Percentiles rank a stretch among this genome's conserved stretches.
These are phyloP conservation scores for Colletotrichum lupini DNA, from an alignment of 2,329 filamentous ascomycete genomes.

Conservation along the genomic window DNA sequence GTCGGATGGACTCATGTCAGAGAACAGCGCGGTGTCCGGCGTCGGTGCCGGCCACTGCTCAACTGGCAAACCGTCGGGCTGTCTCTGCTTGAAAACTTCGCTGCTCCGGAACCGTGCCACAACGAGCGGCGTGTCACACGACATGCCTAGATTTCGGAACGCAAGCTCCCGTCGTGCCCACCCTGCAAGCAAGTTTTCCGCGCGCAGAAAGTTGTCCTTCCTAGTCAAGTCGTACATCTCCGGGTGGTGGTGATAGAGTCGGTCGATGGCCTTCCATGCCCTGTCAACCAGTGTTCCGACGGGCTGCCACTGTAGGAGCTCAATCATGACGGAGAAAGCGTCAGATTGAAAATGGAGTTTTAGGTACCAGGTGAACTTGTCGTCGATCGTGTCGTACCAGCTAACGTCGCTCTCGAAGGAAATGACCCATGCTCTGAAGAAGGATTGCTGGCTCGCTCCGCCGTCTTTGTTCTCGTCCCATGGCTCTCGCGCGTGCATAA, in stretches of 20 bases:
- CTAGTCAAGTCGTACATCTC: conserved; percentile 62
- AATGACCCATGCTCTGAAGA: conserved; percentile 65
- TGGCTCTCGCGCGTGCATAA: conserved; percentile 57
- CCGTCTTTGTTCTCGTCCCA: conserved; percentile 62
- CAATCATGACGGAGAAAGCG: conserved; percentile 65
- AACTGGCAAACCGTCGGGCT: not conserved
- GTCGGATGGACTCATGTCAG: not conserved
- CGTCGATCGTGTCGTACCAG: conserved; percentile 54
- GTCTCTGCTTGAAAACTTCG: conserved; percentile 15
- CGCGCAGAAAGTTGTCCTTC: conserved; percentile 56
- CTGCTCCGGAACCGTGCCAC: conserved; percentile 56
- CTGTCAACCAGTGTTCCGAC: conserved; percentile 62
- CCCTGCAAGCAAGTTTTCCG: conserved; percentile 59
- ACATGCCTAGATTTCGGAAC: conserved; percentile 48
- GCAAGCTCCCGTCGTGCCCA: conserved; percentile 62
- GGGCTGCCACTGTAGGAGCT: conserved; percentile 60
- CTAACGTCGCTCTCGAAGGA: conserved; percentile 58
- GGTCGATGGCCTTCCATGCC: conserved; percentile 61
- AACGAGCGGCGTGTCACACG: conserved; percentile 55
- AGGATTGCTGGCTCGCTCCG: conserved; percentile 60
- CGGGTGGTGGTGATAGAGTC: conserved; percentile 58
- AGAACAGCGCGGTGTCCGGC: not conserved
- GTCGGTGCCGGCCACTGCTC: not conserved
- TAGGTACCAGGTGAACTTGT: conserved; percentile 66
- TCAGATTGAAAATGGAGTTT: conserved; percentile 66